These are phyloP conservation scores for Hyaloperonospora brassicae DNA, from an alignment of 352 stramenopile species.

Conservation along the genomic window DNA sequence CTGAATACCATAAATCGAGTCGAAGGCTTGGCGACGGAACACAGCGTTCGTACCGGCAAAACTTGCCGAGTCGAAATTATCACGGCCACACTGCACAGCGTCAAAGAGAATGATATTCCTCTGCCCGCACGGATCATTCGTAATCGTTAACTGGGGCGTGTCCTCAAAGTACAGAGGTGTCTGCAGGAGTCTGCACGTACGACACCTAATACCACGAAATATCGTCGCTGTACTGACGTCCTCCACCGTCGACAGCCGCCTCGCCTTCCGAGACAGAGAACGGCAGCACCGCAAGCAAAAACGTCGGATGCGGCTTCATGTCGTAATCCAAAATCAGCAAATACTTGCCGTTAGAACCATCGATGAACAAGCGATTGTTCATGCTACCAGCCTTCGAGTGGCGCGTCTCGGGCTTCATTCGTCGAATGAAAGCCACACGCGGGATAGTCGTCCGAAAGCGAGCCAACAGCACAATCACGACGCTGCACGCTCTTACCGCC, in stretches of 20 bases:
- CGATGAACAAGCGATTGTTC: slow-evolving; percentile 87
- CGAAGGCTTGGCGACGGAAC: slow-evolving; percentile 84
- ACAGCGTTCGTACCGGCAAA: slow-evolving; percentile 32
- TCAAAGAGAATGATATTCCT: slow-evolving; percentile 90
- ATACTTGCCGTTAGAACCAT: slow-evolving; percentile 84
- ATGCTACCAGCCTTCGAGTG: slow-evolving; percentile 83
- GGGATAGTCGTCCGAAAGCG: too few relatives aligned
- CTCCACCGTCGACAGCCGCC: slow-evolving; percentile 61
- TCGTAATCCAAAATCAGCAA: slow-evolving; percentile 89
- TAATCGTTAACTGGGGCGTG: too few relatives aligned
- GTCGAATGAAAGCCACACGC: too few relatives aligned
- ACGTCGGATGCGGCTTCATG: slow-evolving; percentile 88
- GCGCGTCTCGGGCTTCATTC: too few relatives aligned
- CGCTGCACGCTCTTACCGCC: too few relatives aligned
- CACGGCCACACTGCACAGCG: slow-evolving; percentile 78
- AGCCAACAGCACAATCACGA: too few relatives aligned
- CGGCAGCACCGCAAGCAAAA: slow-evolving; percentile 17
- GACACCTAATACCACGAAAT: slow-evolving; percentile 59
- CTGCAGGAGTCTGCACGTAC: too few relatives aligned
- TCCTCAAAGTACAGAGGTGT: too few relatives aligned
- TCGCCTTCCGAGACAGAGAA: slow-evolving; percentile 88
- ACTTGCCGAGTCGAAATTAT: slow-evolving; percentile 84
- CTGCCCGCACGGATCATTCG: slow-evolving; percentile 13
- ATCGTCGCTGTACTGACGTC: slow-evolving; percentile 81
- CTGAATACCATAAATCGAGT: slow-evolving; percentile 85